Percentiles rank a stretch among this genome's conserved stretches.
Conservation (phyloP, 495 filamentous ascomycete species). For the Penicillium egyptiacum region DNA sequence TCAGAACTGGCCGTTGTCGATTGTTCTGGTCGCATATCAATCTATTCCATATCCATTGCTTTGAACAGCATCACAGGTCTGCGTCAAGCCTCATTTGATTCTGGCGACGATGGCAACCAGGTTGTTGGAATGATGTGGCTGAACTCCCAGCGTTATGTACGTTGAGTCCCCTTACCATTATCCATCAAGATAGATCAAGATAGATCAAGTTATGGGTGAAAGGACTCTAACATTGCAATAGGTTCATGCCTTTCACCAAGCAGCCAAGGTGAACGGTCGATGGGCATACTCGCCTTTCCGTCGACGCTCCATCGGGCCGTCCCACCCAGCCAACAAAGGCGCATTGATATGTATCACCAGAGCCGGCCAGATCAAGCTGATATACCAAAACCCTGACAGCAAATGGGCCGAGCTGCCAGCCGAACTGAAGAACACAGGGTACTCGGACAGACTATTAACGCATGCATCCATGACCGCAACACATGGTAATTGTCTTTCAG, state of each 20-base stretch:
- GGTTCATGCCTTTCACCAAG: slow-evolving; percentile 54
- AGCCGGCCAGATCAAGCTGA: slow-evolving; percentile 64
- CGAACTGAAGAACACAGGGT: slow-evolving; percentile 67
- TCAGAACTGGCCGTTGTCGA: slow-evolving; percentile 78
- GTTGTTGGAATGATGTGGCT: slow-evolving; percentile 88
- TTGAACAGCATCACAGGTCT: slow-evolving; percentile 63
- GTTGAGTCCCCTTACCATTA: slow-evolving; percentile 14
- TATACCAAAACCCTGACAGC: slow-evolving; percentile 67
- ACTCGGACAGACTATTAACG: slow-evolving; percentile 69
- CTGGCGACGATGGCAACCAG: slow-evolving; percentile 67
- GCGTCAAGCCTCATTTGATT: slow-evolving; percentile 57
- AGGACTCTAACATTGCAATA: slow-evolving; percentile 20
- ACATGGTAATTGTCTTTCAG: slow-evolving; percentile 49
- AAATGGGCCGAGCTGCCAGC: slow-evolving; percentile 65
- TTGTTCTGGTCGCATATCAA: slow-evolving; percentile 66
- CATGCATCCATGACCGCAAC: slow-evolving; percentile 79
- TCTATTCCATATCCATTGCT: slow-evolving; percentile 60
- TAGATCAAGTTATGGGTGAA: not conserved
- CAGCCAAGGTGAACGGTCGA: slow-evolving; percentile 48
- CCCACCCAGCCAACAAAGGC: slow-evolving; percentile 65
- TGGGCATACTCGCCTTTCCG: slow-evolving; percentile 53
- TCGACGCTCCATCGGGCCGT: slow-evolving; percentile 58
- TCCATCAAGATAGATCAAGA: not conserved
- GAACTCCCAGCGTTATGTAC: slow-evolving; percentile 57
- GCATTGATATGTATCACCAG: slow-evolving; percentile 70